These are phyloP conservation scores for Sporobolomyces roseus DNA, from an alignment of 768 basidiomycete species.

Conservation along the genomic window DNA sequence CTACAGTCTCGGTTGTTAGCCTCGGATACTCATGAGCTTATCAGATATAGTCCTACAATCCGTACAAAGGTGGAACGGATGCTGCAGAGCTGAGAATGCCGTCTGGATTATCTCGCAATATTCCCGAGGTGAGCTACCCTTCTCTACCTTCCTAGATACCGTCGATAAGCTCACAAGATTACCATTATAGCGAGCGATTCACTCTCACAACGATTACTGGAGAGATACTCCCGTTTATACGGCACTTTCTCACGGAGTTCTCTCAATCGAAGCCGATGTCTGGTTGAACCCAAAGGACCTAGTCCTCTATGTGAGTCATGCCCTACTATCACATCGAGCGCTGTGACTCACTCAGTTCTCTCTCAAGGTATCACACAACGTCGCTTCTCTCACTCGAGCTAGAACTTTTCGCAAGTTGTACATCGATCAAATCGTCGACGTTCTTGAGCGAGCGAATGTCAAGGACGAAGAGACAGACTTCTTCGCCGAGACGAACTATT, in stretches of 20 bases:
- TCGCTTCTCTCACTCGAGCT: conserved; percentile 24
- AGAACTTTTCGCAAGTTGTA: conserved; percentile 32
- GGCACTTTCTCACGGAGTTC: conserved; percentile 32
- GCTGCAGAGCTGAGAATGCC: conserved; percentile 32
- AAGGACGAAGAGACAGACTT: conserved; percentile 13
- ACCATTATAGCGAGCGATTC: too few species aligned
- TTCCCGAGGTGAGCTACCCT: conserved; percentile 18
- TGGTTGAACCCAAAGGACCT: conserved; percentile 36
- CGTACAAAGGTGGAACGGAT: background rate
- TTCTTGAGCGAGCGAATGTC: conserved; percentile 26
- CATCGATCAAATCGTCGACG: conserved; percentile 26
- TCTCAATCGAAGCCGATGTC: conserved; percentile 36
- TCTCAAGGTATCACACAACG: conserved; percentile 39
- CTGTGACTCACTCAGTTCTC: too few species aligned
- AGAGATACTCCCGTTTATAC: conserved; percentile 35
- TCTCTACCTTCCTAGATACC: too few species aligned
- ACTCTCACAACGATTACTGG: conserved; percentile 44
- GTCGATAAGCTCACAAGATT: too few species aligned
- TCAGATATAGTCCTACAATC: background rate
- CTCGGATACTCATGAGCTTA: background rate
- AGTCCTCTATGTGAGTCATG: conserved; percentile 25
- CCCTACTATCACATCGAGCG: too few species aligned
- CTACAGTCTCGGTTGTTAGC: background rate
- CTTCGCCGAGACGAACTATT: conserved; percentile 31
- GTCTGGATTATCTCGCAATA: conserved; percentile 27